Conservation (phyloP, 73 alveolate species). For the Halteria grandinella region DNA sequence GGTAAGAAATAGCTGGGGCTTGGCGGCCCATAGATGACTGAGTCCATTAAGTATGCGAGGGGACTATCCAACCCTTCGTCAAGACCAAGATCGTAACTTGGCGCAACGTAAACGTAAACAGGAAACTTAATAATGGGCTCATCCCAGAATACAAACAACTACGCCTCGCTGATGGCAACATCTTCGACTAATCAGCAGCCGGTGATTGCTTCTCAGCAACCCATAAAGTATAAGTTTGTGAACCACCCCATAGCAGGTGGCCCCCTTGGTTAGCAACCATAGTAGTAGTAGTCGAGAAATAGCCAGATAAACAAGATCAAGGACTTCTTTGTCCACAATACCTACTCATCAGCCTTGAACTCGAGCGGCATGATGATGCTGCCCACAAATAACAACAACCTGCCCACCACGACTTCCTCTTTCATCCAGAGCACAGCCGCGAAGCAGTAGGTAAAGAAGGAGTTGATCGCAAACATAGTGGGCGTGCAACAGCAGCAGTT, state of each 20-base stretch:
- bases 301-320: slow-evolving; percentile 20
- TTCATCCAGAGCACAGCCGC: neutral
- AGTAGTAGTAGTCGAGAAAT: neutral
- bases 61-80: slow-evolving; percentile 3
- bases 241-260: neutral
- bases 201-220: neutral
- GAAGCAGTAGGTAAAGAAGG: neutral
- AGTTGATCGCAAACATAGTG: neutral
- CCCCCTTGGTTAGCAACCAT: neutral
- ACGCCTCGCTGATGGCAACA: neutral
- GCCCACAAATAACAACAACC: neutral
- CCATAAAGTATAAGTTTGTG: slow-evolving; percentile 35
- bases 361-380: neutral
- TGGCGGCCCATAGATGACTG: neutral
- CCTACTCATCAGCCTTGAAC: too few species aligned
- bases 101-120: neutral
- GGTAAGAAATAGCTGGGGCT: neutral
- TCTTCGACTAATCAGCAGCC: neutral
- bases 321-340: slow-evolving; percentile 20
- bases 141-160: neutral
- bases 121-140: too few species aligned
- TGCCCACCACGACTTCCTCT: neutral
- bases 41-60: slow-evolving; percentile 2
- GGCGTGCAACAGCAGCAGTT: neutral
- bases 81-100: slow-evolving; percentile 36